A percentile compares a stretch with the other conserved stretches of the same genome.
Conservation (phyloP, 768 basidiomycete genomes). For the Leccinum olivaceopallidum region DNA sequence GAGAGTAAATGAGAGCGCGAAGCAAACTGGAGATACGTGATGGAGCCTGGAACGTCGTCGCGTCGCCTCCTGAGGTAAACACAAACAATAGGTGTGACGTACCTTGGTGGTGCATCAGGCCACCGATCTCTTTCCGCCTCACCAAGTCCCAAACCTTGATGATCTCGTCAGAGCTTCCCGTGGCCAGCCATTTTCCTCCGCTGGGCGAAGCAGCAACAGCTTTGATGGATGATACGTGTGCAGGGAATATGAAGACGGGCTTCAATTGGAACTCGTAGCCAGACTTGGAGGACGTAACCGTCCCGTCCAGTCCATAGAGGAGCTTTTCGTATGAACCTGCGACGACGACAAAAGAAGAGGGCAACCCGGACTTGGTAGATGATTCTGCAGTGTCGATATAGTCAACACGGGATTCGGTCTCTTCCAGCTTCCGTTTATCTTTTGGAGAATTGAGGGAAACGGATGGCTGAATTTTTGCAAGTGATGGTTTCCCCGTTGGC, state of each 20-base stretch:
- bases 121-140: constrained; percentile 90
- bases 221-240: constrained; percentile 92
- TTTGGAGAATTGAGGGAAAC: constrained; percentile 21
- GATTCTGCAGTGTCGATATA: neutral
- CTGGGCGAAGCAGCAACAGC: constrained; percentile 84
- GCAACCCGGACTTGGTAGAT: constrained; percentile 30
- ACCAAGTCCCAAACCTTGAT: constrained; percentile 96
- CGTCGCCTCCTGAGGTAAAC: neutral
- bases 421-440: constrained; percentile 32
- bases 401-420: neutral
- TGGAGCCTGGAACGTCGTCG: constrained; percentile 64
- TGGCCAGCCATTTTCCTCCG: constrained; percentile 96
- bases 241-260: constrained; percentile 95
- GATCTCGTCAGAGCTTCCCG: constrained; percentile 94
- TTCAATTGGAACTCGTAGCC: constrained; percentile 47
- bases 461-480: neutral
- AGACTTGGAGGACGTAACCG: constrained; percentile 37
- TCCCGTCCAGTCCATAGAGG: constrained; percentile 84
- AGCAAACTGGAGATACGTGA: constrained; percentile 85
- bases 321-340: constrained; percentile 97
- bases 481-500: neutral
- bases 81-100: constrained; percentile 11
- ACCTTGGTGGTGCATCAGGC: constrained; percentile 95
- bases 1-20: constrained; percentile 88
- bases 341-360: constrained; percentile 77